phyloP scores from a whole-genome alignment of 2,329 filamentous ascomycete species.

The Lecanoromycetidae sp. region DNA sequence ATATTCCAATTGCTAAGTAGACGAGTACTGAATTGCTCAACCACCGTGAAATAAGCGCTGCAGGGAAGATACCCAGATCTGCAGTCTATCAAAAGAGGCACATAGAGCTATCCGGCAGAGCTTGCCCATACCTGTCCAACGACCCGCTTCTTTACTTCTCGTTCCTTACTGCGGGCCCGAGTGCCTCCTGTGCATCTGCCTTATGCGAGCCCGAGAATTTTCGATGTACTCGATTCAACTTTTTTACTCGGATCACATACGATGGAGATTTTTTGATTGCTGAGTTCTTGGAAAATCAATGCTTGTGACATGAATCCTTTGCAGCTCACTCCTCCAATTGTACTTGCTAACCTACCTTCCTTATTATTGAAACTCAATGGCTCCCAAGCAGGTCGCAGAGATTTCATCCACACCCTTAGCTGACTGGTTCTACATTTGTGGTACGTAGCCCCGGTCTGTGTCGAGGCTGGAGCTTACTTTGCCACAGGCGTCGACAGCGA shows the following conservation, averaged over 20 bases:
- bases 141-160: background rate
- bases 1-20: too few species aligned
- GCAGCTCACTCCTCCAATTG: background rate
- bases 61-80: background rate
- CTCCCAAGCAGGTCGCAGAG: conserved; percentile 19
- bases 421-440: conserved; percentile 55
- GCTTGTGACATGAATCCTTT: conserved; percentile 5
- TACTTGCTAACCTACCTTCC: conserved; percentile 1
- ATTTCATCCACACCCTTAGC: conserved; percentile 39
- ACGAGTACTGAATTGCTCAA: too few species aligned
- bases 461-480: background rate
- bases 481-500: conserved; percentile 33
- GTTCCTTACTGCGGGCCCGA: background rate
- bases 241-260: too few species aligned
- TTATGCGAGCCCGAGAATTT: too few species aligned
- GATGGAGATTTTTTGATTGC: too few species aligned
- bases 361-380: conserved; percentile 25
- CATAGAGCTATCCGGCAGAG: background rate
- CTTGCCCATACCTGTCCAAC: background rate
- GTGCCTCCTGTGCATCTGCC: conserved; percentile 3
- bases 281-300: background rate
- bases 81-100: conserved; percentile 1
- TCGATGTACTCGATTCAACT: too few species aligned
- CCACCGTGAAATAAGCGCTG: too few species aligned
- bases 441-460: conserved; percentile 19